Evolutionary conservation across 2,329 filamentous ascomycete genomes (phyloP), one percentile per base, ranked within the genome.

Genomic region (Aureobasidium subglaciale): DNA sequence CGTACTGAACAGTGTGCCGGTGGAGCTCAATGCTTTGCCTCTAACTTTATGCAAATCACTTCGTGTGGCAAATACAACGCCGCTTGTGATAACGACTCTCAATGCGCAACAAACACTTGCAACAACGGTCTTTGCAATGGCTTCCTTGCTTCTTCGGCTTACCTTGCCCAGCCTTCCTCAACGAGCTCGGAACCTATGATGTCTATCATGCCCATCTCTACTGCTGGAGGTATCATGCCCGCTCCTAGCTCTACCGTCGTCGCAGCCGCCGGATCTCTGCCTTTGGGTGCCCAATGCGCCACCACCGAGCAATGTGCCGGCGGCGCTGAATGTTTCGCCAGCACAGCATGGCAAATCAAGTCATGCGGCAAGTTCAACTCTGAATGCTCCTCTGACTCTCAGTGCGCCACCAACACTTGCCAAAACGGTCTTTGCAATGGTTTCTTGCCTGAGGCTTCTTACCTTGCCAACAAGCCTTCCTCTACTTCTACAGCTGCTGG

Each of bases 401-500:
- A 65, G 16, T 65, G 63, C 41, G 63, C 62, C 5, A 59, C 34
- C 58, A 65, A 65, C 56, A 63, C 62, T 16, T 65, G 63, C 60
- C 57, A 61, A 43, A 57, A 59, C 6, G 61, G 61, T 2, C 41
- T 64, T 16, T 65, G 63, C 60, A 61, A 58, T n/a, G 63, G 63
- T 22, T 59, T 63, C 58, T 40, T 61, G 9, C 16, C 59, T 20
- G 56, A 59, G 3, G 42, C 56, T 5, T 29, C 52, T 24, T 45
- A 43, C 27, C n/a, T 50, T 7, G 38, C 50, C 18, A 53, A 25
- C 15, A n/a, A 15, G 3, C 16, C 29, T 8, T 40, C 49, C 13
- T 11, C 50, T 2, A 40, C 49, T n/a, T n/a, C 20, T 27, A 49
- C 13, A 50, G 55, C 62, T 56, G 58, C 40, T 11, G 62, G 42